Percentiles rank a stretch among this genome's conserved stretches.
Conservation (phyloP, 441 rosid genomes). For the Pelargonium exstipulatum region DNA sequence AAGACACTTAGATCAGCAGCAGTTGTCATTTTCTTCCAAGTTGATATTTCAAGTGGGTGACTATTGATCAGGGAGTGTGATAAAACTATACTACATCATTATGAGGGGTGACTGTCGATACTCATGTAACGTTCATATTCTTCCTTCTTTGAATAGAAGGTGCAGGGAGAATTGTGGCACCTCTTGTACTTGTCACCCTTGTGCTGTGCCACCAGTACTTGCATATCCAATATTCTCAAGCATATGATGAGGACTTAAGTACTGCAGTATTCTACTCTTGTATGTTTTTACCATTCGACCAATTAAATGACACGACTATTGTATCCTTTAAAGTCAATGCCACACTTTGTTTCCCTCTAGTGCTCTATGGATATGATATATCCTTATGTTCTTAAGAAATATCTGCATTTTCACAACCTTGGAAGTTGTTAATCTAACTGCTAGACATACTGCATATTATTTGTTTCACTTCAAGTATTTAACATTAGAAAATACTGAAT, state of each 20-base stretch:
- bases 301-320: too few relatives aligned
- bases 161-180: too few relatives aligned
- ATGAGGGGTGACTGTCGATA: too few relatives aligned
- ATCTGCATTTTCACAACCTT: background rate
- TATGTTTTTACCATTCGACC: too few relatives aligned
- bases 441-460: conserved; percentile 7
- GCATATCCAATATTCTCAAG: background rate
- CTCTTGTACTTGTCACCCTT: background rate
- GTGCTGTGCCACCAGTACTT: background rate
- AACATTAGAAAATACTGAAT: background rate
- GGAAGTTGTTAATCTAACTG: background rate
- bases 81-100: too few relatives aligned
- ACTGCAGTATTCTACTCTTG: too few relatives aligned
- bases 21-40: background rate
- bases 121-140: too few relatives aligned
- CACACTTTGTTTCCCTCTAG: background rate
- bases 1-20: background rate
- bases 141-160: too few relatives aligned
- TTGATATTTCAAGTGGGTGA: background rate
- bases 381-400: conserved; percentile 2
- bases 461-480: background rate
- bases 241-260: background rate
- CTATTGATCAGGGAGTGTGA: background rate
- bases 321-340: too few relatives aligned
- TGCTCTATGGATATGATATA: background rate